Percentiles rank a stretch among this genome's conserved stretches.
These are phyloP conservation scores for Kuraishia molischiana DNA, from an alignment of 805 yeast species.

Conservation along the genomic window DNA sequence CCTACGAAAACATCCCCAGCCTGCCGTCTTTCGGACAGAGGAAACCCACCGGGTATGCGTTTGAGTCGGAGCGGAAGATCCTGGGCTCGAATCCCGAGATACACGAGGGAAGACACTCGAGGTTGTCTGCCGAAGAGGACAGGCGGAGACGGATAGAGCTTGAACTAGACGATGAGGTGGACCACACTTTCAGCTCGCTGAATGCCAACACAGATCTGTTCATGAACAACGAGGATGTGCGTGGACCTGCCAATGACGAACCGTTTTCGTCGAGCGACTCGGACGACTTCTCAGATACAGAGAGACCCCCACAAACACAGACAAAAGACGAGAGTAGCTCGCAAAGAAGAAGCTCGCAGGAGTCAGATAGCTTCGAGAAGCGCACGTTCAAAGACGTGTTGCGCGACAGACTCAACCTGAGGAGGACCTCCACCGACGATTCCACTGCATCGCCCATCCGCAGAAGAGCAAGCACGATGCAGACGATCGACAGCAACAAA, in stretches of 20 bases:
- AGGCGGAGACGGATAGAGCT: constrained; percentile 2
- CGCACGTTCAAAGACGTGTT: neutral
- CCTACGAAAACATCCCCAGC: neutral
- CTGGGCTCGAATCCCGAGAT: neutral
- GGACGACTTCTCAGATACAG: neutral
- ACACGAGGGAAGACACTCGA: too few species aligned
- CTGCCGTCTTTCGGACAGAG: neutral
- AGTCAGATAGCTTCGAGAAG: too few species aligned
- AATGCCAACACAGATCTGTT: neutral
- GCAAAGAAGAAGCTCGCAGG: neutral
- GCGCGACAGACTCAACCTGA: neutral
- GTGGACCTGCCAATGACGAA: neutral
- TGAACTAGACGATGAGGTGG: constrained; percentile 1
- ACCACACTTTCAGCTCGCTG: neutral
- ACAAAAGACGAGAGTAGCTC: neutral
- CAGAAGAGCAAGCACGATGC: neutral
- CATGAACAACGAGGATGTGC: neutral
- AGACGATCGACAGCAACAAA: neutral
- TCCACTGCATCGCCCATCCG: neutral
- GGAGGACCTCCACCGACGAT: neutral
- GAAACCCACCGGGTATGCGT: neutral
- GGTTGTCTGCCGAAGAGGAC: neutral
- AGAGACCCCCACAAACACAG: neutral
- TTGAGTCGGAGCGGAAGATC: neutral
- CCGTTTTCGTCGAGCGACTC: neutral